phyloP scores from a whole-genome alignment of 805 yeast genomes.

The Suhomyces kilbournensis region DNA sequence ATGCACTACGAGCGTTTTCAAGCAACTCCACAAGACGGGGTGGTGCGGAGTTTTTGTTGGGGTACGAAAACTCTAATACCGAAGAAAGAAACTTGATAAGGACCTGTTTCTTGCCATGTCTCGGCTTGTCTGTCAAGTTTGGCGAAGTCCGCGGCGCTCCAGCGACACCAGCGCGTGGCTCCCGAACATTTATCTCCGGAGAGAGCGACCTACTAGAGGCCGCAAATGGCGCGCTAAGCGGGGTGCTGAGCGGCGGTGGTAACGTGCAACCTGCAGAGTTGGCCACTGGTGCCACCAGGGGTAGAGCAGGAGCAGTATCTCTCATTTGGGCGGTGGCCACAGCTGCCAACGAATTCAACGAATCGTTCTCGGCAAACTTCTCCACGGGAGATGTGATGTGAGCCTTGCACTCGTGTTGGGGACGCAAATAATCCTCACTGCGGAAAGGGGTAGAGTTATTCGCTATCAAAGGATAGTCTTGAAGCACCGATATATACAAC shows the following conservation, averaged over 20 bases:
- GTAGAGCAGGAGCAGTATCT: slow-evolving; percentile 1
- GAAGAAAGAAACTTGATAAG: slow-evolving; percentile 51
- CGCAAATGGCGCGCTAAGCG: neutral
- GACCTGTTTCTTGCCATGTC: slow-evolving; percentile 24
- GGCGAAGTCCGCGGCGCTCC: neutral
- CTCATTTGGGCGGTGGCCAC: slow-evolving; percentile 28
- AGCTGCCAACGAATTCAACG: slow-evolving; percentile 32
- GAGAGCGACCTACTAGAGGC: slow-evolving; percentile 3
- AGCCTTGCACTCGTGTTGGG: neutral
- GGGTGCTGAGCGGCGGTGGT: neutral
- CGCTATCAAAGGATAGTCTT: slow-evolving; percentile 65
- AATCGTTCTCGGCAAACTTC: slow-evolving; percentile 4
- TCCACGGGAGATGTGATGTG: neutral
- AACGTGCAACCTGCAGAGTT: neutral
- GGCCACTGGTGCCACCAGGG: neutral
- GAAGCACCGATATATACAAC: slow-evolving; percentile 55
- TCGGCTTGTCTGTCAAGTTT: neutral
- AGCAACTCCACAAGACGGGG: slow-evolving; percentile 79
- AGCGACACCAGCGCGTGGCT: neutral
- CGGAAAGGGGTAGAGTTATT: slow-evolving; percentile 18
- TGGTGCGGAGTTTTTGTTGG: slow-evolving; percentile 64
- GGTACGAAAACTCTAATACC: slow-evolving; percentile 62
- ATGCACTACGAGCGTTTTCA: slow-evolving; percentile 72
- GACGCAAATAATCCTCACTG: slow-evolving; percentile 6
- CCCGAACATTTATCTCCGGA: neutral